Base-by-base conservation (phyloP, 441 rosid genomes). In the Euphorbia neoarborescens region DNA sequence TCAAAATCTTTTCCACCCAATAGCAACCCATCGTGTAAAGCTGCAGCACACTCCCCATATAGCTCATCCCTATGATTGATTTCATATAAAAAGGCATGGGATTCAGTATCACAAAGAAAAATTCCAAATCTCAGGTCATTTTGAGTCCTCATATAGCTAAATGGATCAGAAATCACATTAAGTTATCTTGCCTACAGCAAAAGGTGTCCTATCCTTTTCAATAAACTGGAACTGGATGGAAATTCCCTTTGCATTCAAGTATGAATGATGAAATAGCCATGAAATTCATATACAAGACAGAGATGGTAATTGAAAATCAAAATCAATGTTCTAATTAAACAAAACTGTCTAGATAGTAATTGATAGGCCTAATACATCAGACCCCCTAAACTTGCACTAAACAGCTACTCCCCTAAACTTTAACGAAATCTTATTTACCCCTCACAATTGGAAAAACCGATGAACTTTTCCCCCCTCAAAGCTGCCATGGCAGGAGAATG, bases 1-100 rank as follows among this genome's bases (percentile, higher is more conserved):
- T 48, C 58, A 71, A 77, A 70, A 77, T 89, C 92, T 66, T 84
- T 88, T 71, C 82, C 92, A 28, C 70, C 84, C 77, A 91, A 81
- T n/a, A 89, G 77, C 73, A 77, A 78, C 63, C 98, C 97, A 65
- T 80, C 93, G 82, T 87, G 89, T 74, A 93, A 82, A 56, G 88
- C 89, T 63, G 77, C 77, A 65, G 83, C 86, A 70, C 94, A 93
- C 73, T 89, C 96, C 75, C 86, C 88, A 83, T 85, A 89, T 71
- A 93, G 77, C 80, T 89, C 98, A 74, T 91, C 94, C 88, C 97
- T 93, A 72, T 70, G 28, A 50, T 7, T 19, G 35, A n/a, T 51
- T 51, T 40, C 35, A 34, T 59, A 72, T n/a, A 63, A 63, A 56
- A n/a, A n/a, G 57, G 11, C 24, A 51, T 10, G 25, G 22, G 53